Conservation (phyloP, 139 green algal genomes). For the Chlamydomonas incerta region DNA sequence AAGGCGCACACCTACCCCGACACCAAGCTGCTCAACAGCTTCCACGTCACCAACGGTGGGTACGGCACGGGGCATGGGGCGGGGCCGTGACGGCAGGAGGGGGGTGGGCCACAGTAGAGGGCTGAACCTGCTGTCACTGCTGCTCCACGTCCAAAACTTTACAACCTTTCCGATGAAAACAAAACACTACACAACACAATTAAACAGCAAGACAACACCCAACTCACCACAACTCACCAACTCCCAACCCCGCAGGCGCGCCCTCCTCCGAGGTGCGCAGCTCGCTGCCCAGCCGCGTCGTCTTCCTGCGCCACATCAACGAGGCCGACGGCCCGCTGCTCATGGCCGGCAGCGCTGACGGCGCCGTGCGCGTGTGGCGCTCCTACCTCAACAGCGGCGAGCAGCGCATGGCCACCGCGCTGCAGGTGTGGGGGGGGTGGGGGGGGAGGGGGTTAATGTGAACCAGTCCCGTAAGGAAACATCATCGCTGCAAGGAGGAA, state of each 20-base stretch:
- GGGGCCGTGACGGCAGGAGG: no score
- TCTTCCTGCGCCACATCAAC: conserved; percentile 76
- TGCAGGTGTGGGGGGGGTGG: conserved; percentile 60
- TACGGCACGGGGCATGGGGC: no score
- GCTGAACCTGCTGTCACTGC: no score
- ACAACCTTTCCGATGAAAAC: no score
- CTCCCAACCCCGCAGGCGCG: background rate
- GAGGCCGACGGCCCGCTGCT: conserved; percentile 79
- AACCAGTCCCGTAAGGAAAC: no score
- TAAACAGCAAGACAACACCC: conserved; percentile 56
- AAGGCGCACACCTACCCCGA: conserved; percentile 71
- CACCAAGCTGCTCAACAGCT: conserved; percentile 55
- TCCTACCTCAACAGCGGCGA: conserved; percentile 61
- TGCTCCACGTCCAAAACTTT: no score
- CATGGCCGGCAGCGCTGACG: conserved; percentile 74
- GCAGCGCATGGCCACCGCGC: conserved; percentile 79
- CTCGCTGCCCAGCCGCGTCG: conserved; percentile 26
- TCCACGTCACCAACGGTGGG: conserved; percentile 61
- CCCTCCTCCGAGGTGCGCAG: background rate
- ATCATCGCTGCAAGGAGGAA: no score
- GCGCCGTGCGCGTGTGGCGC: conserved; percentile 82
- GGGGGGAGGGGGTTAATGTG: background rate
- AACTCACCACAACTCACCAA: conserved; percentile 50
- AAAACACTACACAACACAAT: no score
- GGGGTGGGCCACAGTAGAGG: no score